A percentile compares a stretch with the other conserved stretches of the same genome.
Evolutionary conservation across 768 basidiomycete genomes (phyloP).

Genomic region (Pisolithus tinctorius): DNA sequence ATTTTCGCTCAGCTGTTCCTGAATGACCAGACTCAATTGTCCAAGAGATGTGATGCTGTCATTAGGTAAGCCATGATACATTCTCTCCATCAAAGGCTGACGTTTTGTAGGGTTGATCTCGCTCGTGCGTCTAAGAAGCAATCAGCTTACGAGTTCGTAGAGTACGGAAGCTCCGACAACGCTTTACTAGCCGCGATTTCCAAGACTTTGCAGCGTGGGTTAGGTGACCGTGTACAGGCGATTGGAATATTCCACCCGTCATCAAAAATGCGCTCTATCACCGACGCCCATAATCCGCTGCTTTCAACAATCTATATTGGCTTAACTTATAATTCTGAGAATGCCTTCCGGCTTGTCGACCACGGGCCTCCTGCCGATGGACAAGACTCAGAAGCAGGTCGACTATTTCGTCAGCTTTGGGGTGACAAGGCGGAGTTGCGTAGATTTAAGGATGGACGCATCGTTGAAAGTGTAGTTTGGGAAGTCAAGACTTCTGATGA

Average conservation of each 20-base stretch:
- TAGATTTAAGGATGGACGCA: slow-evolving; percentile 93
- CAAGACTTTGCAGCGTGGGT: slow-evolving; percentile 50
- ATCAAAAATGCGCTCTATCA: slow-evolving; percentile 38
- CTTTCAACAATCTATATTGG: slow-evolving; percentile 60
- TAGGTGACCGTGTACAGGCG: slow-evolving; percentile 66
- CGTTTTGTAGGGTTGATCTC: slow-evolving; percentile 40
- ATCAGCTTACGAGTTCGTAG: slow-evolving; percentile 33
- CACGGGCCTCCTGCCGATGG: slow-evolving; percentile 80
- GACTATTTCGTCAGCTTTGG: slow-evolving; percentile 81
- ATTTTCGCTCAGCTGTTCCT: slow-evolving; percentile 70
- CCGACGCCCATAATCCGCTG: slow-evolving; percentile 48
- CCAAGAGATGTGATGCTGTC: slow-evolving; percentile 67
- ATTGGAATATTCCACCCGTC: slow-evolving; percentile 54
- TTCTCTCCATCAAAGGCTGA: not conserved
- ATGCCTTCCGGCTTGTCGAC: slow-evolving; percentile 84
- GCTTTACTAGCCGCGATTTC: slow-evolving; percentile 50
- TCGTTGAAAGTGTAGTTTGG: slow-evolving; percentile 95
- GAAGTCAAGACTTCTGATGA: slow-evolving; percentile 77
- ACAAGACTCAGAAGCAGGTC: slow-evolving; percentile 39
- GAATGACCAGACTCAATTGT: slow-evolving; percentile 56
- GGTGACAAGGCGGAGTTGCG: slow-evolving; percentile 87
- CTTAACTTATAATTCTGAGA: slow-evolving; percentile 60
- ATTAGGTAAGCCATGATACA: slow-evolving; percentile 40
- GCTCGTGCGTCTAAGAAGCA: slow-evolving; percentile 37
- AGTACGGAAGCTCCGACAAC: slow-evolving; percentile 53